Evolutionary conservation across 148 eudicot species (phyloP).

Genomic region (Rhododendron kiyosumense): DNA sequence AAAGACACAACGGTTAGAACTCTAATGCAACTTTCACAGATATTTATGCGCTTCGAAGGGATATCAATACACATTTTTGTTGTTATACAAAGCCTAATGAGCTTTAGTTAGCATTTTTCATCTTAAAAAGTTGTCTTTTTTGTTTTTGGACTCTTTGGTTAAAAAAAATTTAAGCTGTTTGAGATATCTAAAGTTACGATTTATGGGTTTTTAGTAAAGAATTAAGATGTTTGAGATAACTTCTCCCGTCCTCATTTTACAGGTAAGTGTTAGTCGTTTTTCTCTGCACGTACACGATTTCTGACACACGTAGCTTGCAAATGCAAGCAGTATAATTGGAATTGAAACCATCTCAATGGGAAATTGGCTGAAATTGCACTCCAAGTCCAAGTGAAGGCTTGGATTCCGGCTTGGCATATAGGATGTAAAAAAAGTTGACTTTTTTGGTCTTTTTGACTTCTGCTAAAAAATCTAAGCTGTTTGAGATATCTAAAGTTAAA

Average conservation of each 20-base stretch:
- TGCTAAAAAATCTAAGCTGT: neutral
- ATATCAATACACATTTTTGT: too few relatives aligned
- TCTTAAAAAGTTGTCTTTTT: neutral
- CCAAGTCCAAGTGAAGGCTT: neutral
- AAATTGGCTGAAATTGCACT: neutral
- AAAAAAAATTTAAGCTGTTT: neutral
- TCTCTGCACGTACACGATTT: neutral
- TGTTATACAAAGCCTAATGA: too few relatives aligned
- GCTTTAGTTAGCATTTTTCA: too few relatives aligned
- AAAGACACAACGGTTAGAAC: too few relatives aligned
- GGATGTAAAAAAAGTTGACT: neutral
- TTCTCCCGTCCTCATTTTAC: conserved; percentile 63
- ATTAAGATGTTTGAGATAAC: neutral
- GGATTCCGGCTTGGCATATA: neutral
- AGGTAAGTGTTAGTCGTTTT: conserved; percentile 31
- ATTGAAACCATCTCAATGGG: neutral
- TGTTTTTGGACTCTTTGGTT: neutral
- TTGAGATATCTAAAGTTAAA: neutral
- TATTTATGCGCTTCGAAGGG: too few relatives aligned
- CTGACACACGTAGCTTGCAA: neutral
- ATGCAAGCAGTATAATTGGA: neutral
- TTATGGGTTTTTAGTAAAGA: neutral
- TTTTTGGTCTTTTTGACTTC: neutral
- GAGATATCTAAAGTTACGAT: neutral
- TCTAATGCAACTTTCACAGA: too few relatives aligned